Base-by-base conservation (phyloP, 2,329 filamentous ascomycete species). In the Cryphonectria carpinicola region DNA sequence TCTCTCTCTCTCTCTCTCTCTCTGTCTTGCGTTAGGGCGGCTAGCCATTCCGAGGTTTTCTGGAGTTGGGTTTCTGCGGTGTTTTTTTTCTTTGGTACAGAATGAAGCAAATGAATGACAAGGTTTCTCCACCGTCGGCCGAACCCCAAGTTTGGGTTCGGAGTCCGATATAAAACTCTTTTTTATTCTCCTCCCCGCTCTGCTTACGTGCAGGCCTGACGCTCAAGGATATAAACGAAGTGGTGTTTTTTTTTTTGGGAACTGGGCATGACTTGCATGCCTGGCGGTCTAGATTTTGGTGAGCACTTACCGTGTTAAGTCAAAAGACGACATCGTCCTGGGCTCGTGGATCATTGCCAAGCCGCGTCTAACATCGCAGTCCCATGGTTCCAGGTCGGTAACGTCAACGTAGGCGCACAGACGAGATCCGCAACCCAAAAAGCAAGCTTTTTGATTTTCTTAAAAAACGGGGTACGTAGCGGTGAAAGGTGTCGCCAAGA, bases 401-500 rank as follows among this genome's bases (percentile, higher is more conserved):
- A 49, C 13, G 52, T 56, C 52, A 56, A 28, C 5, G 52, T 11
- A 56, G n/a, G 25, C 5, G 54, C 54, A 58, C 54, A 58, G 54
- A 58, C 54, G 13, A 58, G 54, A 58, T 58, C 54, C 10, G 28
- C 54, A 58, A 58, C 54, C 4, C 54, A 58, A 35, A 58, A 58
- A 32, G 25, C 54, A 58, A 58, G 54, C 54, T 58, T 58, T 7
- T 35, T 5, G n/a, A 8, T 6, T 49, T 58, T 56, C 52, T 4
- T 6, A 49, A 13, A 28, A 35, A 58, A 35, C 5, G 54, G 13
- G 54, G 35, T 58, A 32, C 17, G 14, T 43, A 14, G 43, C 17
- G 46, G 13, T 19, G 25, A 14, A 17, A 4, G 7, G 35, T 7
- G 25, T 28, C 32, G 25, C 54, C 54, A 32, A 28, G 54, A 28